Conservation (phyloP, 352 stramenopile genomes). For the Globisporangium orthogonon region DNA sequence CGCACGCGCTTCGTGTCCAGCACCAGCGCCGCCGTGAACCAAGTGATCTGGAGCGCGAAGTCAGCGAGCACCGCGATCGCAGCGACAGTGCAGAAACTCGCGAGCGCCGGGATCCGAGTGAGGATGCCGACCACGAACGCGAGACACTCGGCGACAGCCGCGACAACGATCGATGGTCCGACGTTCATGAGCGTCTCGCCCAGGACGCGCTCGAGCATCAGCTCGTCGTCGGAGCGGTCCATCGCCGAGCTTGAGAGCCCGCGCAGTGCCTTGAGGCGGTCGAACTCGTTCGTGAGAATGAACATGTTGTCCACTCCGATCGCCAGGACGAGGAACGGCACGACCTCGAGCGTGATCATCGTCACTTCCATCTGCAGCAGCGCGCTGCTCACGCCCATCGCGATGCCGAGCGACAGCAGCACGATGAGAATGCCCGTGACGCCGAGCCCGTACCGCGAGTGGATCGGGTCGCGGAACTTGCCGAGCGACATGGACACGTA, state of each 20-base stretch:
- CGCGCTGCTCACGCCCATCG: constrained; percentile 60
- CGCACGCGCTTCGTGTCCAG: constrained; percentile 68
- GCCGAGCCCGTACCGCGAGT: constrained; percentile 75
- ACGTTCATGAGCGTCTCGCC: constrained; percentile 76
- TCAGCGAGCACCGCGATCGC: constrained; percentile 72
- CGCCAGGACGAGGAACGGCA: constrained; percentile 88
- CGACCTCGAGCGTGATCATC: constrained; percentile 90
- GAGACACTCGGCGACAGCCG: constrained; percentile 72
- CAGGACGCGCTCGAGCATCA: constrained; percentile 54
- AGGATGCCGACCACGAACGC: constrained; percentile 78
- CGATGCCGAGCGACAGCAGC: constrained; percentile 61
- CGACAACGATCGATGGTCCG: constrained; percentile 83
- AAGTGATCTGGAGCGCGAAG: constrained; percentile 84
- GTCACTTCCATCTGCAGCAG: constrained; percentile 78
- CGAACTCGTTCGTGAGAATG: constrained; percentile 87
- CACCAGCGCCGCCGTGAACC: constrained; percentile 79
- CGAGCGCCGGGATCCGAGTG: constrained; percentile 84
- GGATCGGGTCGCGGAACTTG: constrained; percentile 52
- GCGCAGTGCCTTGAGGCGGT: constrained; percentile 44
- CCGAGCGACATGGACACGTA: constrained; percentile 86
- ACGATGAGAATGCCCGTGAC: constrained; percentile 86
- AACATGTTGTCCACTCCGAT: constrained; percentile 93
- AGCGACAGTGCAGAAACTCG: constrained; percentile 85
- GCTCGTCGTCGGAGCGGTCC: constrained; percentile 27
- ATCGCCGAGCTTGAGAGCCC: constrained; percentile 26